Evolutionary conservation across 2,329 filamentous ascomycete species (phyloP), one percentile per base, ranked within the genome.

Genomic region (Nothopassalora personata): DNA sequence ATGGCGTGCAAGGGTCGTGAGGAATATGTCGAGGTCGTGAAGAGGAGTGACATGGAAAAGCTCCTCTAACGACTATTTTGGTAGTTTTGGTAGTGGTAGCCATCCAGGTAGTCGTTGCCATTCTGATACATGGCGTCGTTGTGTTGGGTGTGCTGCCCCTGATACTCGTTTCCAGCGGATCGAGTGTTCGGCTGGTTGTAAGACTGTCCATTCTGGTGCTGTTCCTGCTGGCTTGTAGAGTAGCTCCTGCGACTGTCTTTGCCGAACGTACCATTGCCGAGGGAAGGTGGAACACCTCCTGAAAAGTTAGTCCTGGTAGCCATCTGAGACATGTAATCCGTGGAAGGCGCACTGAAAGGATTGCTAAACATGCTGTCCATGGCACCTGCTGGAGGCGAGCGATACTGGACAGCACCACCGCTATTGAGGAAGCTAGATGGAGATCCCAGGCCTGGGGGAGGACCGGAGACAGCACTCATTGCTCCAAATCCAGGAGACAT

Each of bases 401-500:
- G 65, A 45, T 63, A 66, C 30, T 36, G 47, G 54, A 27, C 59
- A 33, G 30, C 45, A 11, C 54, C 57, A 23, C 59, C 63, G 15
- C 54, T 56, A 23, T 60, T 64, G 11, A 59, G 39, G 10, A 70
- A 59, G 2, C 67, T 65, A 28, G 90, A 89, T 13, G 91, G 91
- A 6, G 85, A 86, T 1, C 84, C 73, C 8, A 97, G 81, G 2
- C 92, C 92, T 0, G 92, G 92, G 11, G 92, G 92, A 27, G 92
- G 92, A 0, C 90, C 72, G 28, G 70, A 70, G 9, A 70, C 70
- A 13, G 70, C 63, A 46, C 85, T 74, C 85, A 1, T 84, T 1
- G 76, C 85, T 71, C 86, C 54, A 48, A 67, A 84, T 33, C 82
- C 82, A 43, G 79, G 79, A 66, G 86, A 72, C n/a, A 79, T 74